A percentile compares a stretch with the other conserved stretches of the same genome.
These are phyloP conservation scores for Rhodotorula sp. DNA, from an alignment of 1,284 basidiomycete species.

Conservation along the genomic window DNA sequence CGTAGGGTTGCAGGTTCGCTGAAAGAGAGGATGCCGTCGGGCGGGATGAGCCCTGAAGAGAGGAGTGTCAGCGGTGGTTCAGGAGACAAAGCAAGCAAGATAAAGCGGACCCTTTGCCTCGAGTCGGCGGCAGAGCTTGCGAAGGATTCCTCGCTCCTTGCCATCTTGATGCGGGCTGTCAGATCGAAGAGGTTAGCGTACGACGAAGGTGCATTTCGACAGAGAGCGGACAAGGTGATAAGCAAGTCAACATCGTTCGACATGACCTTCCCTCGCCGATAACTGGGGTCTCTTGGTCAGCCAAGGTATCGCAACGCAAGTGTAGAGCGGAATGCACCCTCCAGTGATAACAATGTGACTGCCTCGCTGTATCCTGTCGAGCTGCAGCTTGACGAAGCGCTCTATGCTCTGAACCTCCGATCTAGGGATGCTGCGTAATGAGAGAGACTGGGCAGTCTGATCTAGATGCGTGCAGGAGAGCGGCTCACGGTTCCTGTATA, in stretches of 20 bases:
- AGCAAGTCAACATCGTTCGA: conserved; percentile 78
- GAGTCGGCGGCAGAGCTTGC: conserved; percentile 18
- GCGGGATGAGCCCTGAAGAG: conserved; percentile 29
- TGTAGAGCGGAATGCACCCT: conserved; percentile 58
- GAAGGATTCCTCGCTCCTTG: conserved; percentile 25
- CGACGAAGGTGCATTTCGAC: too few relatives aligned
- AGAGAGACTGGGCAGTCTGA: not conserved
- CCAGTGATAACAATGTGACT: conserved; percentile 67
- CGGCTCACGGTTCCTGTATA: conserved; percentile 19
- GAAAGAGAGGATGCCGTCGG: conserved; percentile 21
- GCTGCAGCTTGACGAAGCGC: conserved; percentile 58
- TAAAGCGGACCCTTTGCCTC: conserved; percentile 21
- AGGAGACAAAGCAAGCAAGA: not conserved
- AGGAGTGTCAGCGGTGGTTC: not conserved
- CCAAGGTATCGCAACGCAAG: not conserved
- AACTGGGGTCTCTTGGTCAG: conserved; percentile 53
- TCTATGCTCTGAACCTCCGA: conserved; percentile 68
- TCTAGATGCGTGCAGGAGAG: fast-evolving
- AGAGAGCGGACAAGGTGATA: conserved; percentile 55
- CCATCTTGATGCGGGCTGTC: conserved; percentile 56
- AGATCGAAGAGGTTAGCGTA: too few relatives aligned
- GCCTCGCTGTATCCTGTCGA: conserved; percentile 60
- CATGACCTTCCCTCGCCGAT: conserved; percentile 67
- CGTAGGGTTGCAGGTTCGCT: conserved; percentile 20
- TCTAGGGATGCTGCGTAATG: conserved; percentile 58